phyloP scores from a whole-genome alignment of 1,139 yeast species.

The Hyphopichia wangnamkhiaoensis region DNA sequence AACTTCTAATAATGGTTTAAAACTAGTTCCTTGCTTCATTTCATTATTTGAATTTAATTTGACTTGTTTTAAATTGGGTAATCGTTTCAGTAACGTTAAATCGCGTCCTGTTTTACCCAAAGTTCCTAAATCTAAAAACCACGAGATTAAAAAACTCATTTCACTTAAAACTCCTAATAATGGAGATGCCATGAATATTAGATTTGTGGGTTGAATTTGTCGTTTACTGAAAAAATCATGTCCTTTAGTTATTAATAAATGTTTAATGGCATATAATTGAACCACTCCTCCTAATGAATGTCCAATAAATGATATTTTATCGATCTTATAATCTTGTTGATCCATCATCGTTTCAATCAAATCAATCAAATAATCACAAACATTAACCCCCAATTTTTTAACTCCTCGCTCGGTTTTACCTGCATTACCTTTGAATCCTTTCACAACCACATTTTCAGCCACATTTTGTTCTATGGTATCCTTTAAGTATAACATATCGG shows the following conservation, averaged over 20 bases:
- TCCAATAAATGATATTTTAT: slow-evolving; percentile 79
- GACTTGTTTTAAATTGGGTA: slow-evolving; percentile 19
- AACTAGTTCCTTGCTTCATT: slow-evolving; percentile 16
- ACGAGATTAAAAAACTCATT: slow-evolving; percentile 81
- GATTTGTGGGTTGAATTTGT: slow-evolving; percentile 60
- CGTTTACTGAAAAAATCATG: slow-evolving; percentile 60
- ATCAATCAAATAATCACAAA: slow-evolving; percentile 70
- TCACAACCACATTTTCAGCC: slow-evolving; percentile 65
- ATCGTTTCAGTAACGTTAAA: slow-evolving; percentile 55
- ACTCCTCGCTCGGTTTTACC: slow-evolving; percentile 90
- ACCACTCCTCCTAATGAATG: slow-evolving; percentile 92
- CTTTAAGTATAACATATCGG: slow-evolving; percentile 84
- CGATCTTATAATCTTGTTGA: slow-evolving; percentile 32
- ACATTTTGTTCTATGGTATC: slow-evolving; percentile 70
- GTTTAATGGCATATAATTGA: slow-evolving; percentile 88
- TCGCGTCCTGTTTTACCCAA: slow-evolving; percentile 94
- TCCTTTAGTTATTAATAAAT: slow-evolving; percentile 53
- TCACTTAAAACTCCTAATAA: slow-evolving; percentile 80
- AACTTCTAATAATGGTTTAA: slow-evolving; percentile 66
- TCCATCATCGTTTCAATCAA: slow-evolving; percentile 42
- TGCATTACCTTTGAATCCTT: slow-evolving; percentile 81
- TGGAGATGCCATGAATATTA: slow-evolving; percentile 84
- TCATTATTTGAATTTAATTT: slow-evolving; percentile 9
- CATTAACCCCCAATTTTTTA: slow-evolving; percentile 73
- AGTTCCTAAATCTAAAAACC: slow-evolving; percentile 82